These are phyloP conservation scores for Acorus gramineus DNA, from an alignment of 106 monocot species.

Conservation along the genomic window DNA sequence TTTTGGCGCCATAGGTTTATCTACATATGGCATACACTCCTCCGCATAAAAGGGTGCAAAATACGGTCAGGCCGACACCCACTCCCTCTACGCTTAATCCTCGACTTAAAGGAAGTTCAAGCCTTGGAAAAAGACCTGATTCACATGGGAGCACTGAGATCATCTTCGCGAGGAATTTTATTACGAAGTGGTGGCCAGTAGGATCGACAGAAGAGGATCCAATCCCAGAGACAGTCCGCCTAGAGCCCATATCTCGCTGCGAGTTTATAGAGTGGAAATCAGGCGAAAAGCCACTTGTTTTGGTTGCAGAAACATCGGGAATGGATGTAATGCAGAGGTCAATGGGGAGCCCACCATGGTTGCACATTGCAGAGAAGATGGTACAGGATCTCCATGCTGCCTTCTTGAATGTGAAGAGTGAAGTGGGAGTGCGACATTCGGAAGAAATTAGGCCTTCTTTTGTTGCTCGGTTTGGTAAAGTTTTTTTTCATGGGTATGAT, in stretches of 20 bases:
- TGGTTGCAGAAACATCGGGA: neutral
- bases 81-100: too few relatives aligned
- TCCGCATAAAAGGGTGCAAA: too few relatives aligned
- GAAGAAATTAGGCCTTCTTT: neutral
- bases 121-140: too few relatives aligned
- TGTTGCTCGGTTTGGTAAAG: conserved; percentile 4
- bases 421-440: neutral
- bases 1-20: too few relatives aligned
- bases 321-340: neutral
- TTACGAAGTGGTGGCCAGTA: conserved; percentile 6
- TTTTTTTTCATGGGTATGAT: conserved; percentile 5
- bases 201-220: conserved; percentile 4
- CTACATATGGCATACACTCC: too few relatives aligned
- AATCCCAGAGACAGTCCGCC: neutral
- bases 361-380: neutral
- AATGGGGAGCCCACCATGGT: neutral
- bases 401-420: neutral
- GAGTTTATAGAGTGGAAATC: neutral
- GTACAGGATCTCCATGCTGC: neutral
- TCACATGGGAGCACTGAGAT: neutral
- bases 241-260: neutral
- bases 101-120: too few relatives aligned
- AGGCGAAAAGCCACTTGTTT: conserved; percentile 5
- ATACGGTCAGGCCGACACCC: too few relatives aligned
- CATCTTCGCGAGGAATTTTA: neutral